phyloP scores from a whole-genome alignment of 2,329 filamentous ascomycete species.

The Stagonosporopsis vannaccii region DNA sequence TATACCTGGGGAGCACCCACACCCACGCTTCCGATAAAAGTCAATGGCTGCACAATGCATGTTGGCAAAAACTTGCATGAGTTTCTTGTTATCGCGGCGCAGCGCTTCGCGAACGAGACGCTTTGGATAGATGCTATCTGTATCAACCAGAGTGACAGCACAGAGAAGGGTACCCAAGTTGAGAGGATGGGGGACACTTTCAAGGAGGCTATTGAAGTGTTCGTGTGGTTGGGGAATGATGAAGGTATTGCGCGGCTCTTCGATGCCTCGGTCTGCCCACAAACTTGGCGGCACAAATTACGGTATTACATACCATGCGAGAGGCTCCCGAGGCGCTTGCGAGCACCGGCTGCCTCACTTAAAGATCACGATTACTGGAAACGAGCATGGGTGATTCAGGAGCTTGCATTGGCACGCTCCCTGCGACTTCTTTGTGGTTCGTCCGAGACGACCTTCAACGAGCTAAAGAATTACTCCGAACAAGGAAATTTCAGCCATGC shows the following conservation, averaged over 20 bases:
- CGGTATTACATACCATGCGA: too few relatives aligned
- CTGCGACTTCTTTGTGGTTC: background rate
- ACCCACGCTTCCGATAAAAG: background rate
- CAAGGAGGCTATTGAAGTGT: background rate
- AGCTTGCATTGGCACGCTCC: background rate
- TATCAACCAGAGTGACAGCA: background rate
- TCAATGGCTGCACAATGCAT: background rate
- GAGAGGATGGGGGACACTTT: background rate
- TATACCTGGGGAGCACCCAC: background rate
- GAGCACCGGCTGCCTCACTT: too few relatives aligned
- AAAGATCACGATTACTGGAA: background rate
- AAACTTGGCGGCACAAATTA: too few relatives aligned
- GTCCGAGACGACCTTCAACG: background rate
- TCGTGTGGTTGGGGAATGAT: background rate
- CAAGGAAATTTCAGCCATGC: too few relatives aligned
- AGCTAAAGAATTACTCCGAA: too few relatives aligned
- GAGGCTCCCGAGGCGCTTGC: too few relatives aligned
- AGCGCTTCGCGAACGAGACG: background rate
- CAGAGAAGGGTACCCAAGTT: background rate
- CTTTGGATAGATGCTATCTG: conserved; percentile 1
- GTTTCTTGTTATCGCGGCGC: background rate
- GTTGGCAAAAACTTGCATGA: background rate
- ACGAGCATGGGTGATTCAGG: background rate
- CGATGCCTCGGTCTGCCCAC: too few relatives aligned
- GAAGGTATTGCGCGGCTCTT: too few relatives aligned